Conservation (phyloP, 2,329 filamentous ascomycete genomes). For the Elsinoe perseae region DNA sequence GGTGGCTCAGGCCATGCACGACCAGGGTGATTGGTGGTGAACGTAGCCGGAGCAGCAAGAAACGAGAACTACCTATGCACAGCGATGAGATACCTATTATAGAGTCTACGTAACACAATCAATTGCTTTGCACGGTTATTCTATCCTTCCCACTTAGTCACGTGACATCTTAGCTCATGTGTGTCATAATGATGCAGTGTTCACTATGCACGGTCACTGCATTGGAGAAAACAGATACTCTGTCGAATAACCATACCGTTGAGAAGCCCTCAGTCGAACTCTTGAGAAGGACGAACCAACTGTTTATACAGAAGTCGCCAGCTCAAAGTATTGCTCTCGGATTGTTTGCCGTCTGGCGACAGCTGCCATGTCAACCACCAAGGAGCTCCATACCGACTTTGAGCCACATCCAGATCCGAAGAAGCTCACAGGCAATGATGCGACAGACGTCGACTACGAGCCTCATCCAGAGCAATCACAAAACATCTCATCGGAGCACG, state of each 20-base stretch:
- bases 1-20: constrained; percentile 87
- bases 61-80: not conserved
- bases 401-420: constrained; percentile 8
- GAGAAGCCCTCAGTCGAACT: too few relatives aligned
- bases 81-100: constrained; percentile 2
- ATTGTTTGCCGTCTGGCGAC: not conserved
- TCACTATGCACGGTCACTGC: not conserved
- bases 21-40: constrained; percentile 89
- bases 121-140: too few relatives aligned
- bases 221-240: too few relatives aligned
- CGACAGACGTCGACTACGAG: constrained; percentile 35
- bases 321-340: not conserved
- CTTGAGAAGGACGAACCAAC: too few relatives aligned
- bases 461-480: constrained; percentile 34
- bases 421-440: constrained; percentile 19
- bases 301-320: not conserved
- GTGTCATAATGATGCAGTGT: not conserved
- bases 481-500: constrained; percentile 28
- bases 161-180: not conserved
- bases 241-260: too few relatives aligned
- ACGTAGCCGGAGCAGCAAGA: not conserved
- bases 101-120: too few relatives aligned
- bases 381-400: not conserved
- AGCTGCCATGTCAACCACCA: not conserved
- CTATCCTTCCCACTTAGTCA: too few relatives aligned